Evolutionary conservation across 176 grass and related monocot species (phyloP).

Genomic region (Oryza officinalis): DNA sequence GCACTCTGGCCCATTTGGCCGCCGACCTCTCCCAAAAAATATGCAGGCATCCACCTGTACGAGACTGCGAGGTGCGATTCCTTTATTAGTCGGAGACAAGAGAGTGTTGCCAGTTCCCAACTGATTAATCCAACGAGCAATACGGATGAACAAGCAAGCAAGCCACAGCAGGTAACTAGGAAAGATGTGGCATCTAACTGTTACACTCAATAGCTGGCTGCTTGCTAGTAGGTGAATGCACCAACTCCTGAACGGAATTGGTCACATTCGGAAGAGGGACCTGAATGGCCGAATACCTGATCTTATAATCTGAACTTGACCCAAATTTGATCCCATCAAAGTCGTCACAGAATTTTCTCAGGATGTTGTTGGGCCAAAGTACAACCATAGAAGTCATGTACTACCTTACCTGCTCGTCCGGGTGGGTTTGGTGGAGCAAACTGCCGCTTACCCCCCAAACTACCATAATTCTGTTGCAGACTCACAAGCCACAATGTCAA

Average conservation of each 20-base stretch:
- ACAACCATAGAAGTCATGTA: conserved; percentile 6
- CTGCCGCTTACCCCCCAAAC: background rate
- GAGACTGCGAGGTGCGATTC: background rate
- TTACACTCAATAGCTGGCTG: background rate
- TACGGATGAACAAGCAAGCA: background rate
- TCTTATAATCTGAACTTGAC: background rate
- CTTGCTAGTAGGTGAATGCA: background rate
- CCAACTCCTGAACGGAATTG: background rate
- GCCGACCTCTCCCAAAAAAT: background rate
- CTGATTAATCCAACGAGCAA: background rate
- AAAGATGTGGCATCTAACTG: background rate
- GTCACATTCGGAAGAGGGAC: background rate
- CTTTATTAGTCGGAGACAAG: conserved; percentile 4
- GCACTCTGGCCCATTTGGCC: conserved; percentile 9
- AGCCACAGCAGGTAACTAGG: background rate
- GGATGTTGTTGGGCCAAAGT: conserved; percentile 7
- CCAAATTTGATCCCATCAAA: background rate
- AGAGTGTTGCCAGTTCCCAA: background rate
- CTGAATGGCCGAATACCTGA: background rate
- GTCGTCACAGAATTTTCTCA: background rate
- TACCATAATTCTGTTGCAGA: background rate
- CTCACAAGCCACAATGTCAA: conserved; percentile 21
- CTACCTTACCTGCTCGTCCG: background rate
- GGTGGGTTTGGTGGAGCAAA: conserved; percentile 44
- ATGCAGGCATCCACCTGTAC: background rate